Percentiles rank a stretch among this genome's conserved stretches.
Conservation (phyloP, 257 asterid species). For the Salvia splendens region DNA sequence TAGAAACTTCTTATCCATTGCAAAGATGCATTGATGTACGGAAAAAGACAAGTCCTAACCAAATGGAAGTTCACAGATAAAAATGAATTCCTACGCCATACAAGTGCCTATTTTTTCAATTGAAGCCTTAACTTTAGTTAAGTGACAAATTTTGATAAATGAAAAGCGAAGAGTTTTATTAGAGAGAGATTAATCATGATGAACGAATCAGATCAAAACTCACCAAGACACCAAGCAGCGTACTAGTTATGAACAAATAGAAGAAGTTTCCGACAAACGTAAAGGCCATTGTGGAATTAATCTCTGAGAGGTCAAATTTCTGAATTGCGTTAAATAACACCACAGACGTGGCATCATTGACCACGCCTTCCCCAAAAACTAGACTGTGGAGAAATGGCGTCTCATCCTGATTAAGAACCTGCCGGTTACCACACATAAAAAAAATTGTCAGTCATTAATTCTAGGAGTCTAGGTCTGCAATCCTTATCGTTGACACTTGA, state of each 20-base stretch:
- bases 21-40: background rate
- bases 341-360: slow-evolving; percentile 81
- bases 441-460: slow-evolving; percentile 1
- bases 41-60: background rate
- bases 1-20: background rate
- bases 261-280: slow-evolving; percentile 54
- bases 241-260: slow-evolving; percentile 61
- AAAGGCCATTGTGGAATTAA: slow-evolving; percentile 36
- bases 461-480: background rate
- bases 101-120: background rate
- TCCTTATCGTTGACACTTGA: background rate
- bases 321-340: slow-evolving; percentile 82
- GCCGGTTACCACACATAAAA: slow-evolving; percentile 19
- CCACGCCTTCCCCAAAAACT: slow-evolving; percentile 87
- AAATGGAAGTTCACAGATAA: background rate
- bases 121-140: background rate
- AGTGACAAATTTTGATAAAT: background rate
- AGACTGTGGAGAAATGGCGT: slow-evolving; percentile 70
- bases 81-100: background rate
- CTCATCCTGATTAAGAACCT: slow-evolving; percentile 84
- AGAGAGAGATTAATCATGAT: slow-evolving; percentile 18
- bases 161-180: background rate
- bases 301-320: slow-evolving; percentile 59
- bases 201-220: slow-evolving; percentile 30
- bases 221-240: slow-evolving; percentile 68